Evolutionary conservation across 2,329 filamentous ascomycete species (phyloP).

Genomic region (Venturia asperata): DNA sequence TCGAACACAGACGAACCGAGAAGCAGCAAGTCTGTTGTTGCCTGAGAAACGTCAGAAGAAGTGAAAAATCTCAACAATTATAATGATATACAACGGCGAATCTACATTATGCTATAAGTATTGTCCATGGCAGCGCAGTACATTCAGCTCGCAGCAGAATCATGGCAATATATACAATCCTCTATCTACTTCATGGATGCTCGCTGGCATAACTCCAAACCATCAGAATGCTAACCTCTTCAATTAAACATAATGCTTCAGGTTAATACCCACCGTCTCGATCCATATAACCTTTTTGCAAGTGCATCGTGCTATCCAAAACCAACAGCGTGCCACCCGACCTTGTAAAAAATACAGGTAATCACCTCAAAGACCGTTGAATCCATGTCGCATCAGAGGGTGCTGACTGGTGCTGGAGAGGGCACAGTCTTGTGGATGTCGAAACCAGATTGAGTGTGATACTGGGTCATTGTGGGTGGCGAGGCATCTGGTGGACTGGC

Average conservation of each 20-base stretch:
- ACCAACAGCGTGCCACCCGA: neutral
- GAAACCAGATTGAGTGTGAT: slow-evolving; percentile 2
- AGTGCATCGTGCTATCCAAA: neutral
- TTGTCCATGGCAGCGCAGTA: neutral
- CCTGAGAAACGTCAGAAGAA: neutral
- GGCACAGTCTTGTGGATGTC: neutral
- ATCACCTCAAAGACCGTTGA: neutral
- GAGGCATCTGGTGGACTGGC: neutral
- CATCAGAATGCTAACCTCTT: neutral
- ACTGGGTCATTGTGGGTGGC: neutral
- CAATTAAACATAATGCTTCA: slow-evolving; percentile 3
- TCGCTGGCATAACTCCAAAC: neutral
- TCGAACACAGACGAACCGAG: neutral
- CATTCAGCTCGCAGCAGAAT: neutral
- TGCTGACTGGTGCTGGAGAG: neutral
- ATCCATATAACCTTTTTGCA: neutral
- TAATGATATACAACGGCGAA: too few relatives aligned
- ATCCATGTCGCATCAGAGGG: neutral
- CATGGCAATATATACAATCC: neutral
- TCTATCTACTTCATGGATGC: neutral
- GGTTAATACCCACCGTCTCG: neutral
- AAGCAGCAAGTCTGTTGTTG: neutral
- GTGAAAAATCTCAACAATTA: neutral
- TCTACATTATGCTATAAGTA: neutral
- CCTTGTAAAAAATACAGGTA: neutral